A percentile compares a stretch with the other conserved stretches of the same genome.
phyloP scores from a whole-genome alignment of 208 protist genomes.

The Leishmania turanica region DNA sequence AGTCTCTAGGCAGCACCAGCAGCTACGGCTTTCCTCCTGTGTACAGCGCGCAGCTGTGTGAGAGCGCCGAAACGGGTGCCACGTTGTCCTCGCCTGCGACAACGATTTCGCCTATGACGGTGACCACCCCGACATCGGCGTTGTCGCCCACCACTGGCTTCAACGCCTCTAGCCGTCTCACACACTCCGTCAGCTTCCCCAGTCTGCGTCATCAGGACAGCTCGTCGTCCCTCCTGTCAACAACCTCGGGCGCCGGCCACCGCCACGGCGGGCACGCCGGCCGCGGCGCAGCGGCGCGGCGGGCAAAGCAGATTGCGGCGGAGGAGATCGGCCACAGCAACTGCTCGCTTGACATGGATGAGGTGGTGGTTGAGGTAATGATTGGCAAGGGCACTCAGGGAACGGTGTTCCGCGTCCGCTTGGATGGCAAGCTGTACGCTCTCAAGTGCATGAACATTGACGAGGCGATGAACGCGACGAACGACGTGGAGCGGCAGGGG shows the following conservation, averaged over 20 bases:
- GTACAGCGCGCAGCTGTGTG: background rate
- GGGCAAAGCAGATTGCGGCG: conserved; percentile 42
- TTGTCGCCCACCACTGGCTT: conserved; percentile 8
- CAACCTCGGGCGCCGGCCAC: conserved; percentile 18
- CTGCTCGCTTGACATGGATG: conserved; percentile 73
- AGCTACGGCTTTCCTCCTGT: background rate
- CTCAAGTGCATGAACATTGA: conserved; percentile 86
- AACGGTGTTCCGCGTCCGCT: conserved; percentile 70
- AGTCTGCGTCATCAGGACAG: conserved; percentile 27
- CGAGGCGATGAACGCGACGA: conserved; percentile 69
- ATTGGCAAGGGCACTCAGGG: conserved; percentile 83
- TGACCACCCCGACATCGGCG: conserved; percentile 5
- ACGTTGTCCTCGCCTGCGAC: background rate
- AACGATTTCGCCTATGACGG: background rate
- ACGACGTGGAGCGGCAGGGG: conserved; percentile 78
- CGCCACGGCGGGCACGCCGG: conserved; percentile 7
- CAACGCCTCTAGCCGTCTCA: conserved; percentile 4
- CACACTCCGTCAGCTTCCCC: conserved; percentile 13
- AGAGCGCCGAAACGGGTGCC: background rate
- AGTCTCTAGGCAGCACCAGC: background rate
- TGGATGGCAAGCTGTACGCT: conserved; percentile 81
- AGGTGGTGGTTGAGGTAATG: conserved; percentile 60
- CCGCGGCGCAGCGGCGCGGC: conserved; percentile 10
- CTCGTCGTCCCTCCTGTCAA: conserved; percentile 34
- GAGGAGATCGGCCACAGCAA: conserved; percentile 77